A percentile compares a stretch with the other conserved stretches of the same genome.
phyloP scores from a whole-genome alignment of 2,329 filamentous ascomycete species.

The Zymoseptoria pseudotritici region DNA sequence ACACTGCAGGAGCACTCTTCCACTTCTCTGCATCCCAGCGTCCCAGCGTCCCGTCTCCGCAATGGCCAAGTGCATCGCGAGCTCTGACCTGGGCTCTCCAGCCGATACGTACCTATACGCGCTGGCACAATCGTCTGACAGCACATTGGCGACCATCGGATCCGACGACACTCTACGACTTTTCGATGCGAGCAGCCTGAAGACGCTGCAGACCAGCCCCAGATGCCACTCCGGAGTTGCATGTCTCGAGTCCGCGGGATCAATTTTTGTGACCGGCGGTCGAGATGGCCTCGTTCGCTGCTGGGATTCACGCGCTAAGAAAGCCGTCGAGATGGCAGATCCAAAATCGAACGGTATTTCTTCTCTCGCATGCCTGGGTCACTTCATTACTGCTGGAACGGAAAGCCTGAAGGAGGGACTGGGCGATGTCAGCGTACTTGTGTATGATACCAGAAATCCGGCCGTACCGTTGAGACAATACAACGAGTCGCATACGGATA shows the following conservation, averaged over 20 bases:
- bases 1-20: background rate
- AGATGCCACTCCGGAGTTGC: conserved; percentile 58
- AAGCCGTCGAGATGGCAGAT: conserved; percentile 24
- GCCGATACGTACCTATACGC: conserved; percentile 49
- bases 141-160: conserved; percentile 52
- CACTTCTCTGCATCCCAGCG: background rate
- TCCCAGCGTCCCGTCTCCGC: background rate
- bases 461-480: conserved; percentile 33
- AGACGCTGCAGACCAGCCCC: conserved; percentile 41
- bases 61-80: conserved; percentile 12
- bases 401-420: conserved; percentile 43
- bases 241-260: conserved; percentile 46
- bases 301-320: conserved; percentile 20
- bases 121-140: conserved; percentile 36
- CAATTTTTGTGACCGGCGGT: conserved; percentile 59
- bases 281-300: conserved; percentile 56
- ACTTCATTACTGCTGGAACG: conserved; percentile 63
- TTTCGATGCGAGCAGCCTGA: conserved; percentile 54
- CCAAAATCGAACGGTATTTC: conserved; percentile 50
- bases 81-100: conserved; percentile 4
- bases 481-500: conserved; percentile 47
- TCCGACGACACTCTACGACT: conserved; percentile 65
- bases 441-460: conserved; percentile 37
- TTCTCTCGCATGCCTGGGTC: conserved; percentile 56
- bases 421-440: conserved; percentile 32